Percentiles rank a stretch among this genome's conserved stretches.
phyloP scores from a whole-genome alignment of 2,329 filamentous ascomycete species.

The Penicillium sp. region DNA sequence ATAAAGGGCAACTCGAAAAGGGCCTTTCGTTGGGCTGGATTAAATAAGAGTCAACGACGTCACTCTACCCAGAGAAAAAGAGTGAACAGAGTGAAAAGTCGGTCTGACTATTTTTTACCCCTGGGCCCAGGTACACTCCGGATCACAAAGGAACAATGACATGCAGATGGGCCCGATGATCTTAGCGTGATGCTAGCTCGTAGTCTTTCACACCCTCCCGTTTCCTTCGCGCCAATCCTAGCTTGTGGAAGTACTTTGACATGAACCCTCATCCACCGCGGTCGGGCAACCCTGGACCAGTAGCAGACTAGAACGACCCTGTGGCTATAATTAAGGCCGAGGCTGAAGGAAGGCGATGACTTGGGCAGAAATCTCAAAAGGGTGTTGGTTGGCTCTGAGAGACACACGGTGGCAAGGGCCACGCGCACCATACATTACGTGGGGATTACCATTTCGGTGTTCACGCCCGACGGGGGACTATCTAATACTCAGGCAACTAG shows the following conservation, averaged over 20 bases:
- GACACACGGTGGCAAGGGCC: slow-evolving; percentile 13
- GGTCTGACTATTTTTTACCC: slow-evolving; percentile 12
- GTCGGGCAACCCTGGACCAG: slow-evolving; percentile 7
- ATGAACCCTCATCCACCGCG: slow-evolving; percentile 9
- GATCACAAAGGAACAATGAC: slow-evolving; percentile 14
- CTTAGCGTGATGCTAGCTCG: slow-evolving; percentile 7
- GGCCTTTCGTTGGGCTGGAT: neutral
- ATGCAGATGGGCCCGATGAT: slow-evolving; percentile 15
- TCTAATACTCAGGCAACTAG: too few species aligned
- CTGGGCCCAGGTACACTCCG: neutral
- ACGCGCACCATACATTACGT: neutral
- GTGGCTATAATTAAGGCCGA: slow-evolving; percentile 3
- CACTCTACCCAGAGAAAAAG: slow-evolving; percentile 1
- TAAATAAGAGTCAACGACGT: slow-evolving; percentile 9
- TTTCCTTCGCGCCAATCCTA: slow-evolving; percentile 14
- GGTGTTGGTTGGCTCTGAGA: slow-evolving; percentile 8
- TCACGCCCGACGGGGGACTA: too few species aligned
- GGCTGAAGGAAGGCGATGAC: slow-evolving; percentile 15
- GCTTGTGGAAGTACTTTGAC: slow-evolving; percentile 3
- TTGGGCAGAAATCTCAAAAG: slow-evolving; percentile 8
- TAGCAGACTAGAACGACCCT: slow-evolving; percentile 14
- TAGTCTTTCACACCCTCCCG: slow-evolving; percentile 6
- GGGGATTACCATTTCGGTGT: neutral
- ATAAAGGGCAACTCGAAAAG: slow-evolving; percentile 6
- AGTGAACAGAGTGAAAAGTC: slow-evolving; percentile 14